These are phyloP conservation scores for Amanita pseudoporphyria DNA, from an alignment of 768 basidiomycete genomes.

Conservation along the genomic window DNA sequence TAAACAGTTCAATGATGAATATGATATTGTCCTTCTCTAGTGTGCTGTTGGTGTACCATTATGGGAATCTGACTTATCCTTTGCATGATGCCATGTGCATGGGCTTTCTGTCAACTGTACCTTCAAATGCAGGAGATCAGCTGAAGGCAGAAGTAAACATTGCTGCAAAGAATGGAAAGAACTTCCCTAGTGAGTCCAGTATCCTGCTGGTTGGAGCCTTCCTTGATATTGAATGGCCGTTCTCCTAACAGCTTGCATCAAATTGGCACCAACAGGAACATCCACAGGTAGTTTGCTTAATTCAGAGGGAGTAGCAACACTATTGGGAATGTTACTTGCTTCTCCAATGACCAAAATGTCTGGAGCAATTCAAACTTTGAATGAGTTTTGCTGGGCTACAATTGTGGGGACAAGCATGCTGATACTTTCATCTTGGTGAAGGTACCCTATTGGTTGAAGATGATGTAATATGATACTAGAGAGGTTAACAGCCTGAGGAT, in stretches of 20 bases:
- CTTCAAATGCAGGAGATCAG: conserved; percentile 35
- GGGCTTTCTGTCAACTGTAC: conserved; percentile 65
- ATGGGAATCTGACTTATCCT: conserved; percentile 61
- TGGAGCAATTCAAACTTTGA: not conserved
- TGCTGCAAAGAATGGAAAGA: not conserved
- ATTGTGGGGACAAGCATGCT: too few relatives aligned
- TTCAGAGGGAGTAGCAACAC: not conserved
- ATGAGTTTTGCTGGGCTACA: too few relatives aligned
- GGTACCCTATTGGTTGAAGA: too few relatives aligned
- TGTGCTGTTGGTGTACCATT: conserved; percentile 58
- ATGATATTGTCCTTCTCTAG: conserved; percentile 25
- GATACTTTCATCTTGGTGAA: too few relatives aligned
- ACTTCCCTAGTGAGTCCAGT: not conserved
- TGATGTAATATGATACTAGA: too few relatives aligned
- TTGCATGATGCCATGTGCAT: conserved; percentile 59
- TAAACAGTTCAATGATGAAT: not conserved
- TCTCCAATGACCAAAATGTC: not conserved
- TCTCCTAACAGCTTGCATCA: not conserved
- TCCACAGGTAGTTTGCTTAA: not conserved
- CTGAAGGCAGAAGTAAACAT: conserved; percentile 8
- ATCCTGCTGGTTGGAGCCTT: not conserved
- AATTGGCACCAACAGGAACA: not conserved
- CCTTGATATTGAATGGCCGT: not conserved
- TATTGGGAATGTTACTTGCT: not conserved
- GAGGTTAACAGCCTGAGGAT: too few relatives aligned